Evolutionary conservation across 768 basidiomycete species (phyloP), one percentile per base, ranked within the genome.

Genomic region (Boletus rufocinnamomeus): DNA sequence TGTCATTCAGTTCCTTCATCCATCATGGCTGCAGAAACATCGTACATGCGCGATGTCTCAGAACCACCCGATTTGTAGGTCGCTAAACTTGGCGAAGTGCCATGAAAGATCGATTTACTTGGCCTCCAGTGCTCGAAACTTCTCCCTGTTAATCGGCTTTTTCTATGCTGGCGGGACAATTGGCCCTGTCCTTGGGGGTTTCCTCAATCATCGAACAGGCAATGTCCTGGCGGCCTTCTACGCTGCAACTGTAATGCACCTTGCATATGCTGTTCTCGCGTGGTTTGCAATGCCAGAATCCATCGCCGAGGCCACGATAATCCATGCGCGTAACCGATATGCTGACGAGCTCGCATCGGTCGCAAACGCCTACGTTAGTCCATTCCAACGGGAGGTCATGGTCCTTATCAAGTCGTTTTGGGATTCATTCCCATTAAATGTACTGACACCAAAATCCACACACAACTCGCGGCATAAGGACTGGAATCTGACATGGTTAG

Each of bases 361-460:
- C 8, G 44, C 45, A 7, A 19, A 37, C n/a, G 17, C 17, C 19
- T 11, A 54, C 45, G 17, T 25, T 21, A 32, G 53, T 14, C 23
- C 44, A 34, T 46, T 54, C 23, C 53, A 25, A 45, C 53, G 32
- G 7, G 32, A 27, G 16, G 25, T 14, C 5, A 54, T 27, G 34
- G 37, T 37, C 32, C 19, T 54, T 27, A 34, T n/a, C 25, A 54
- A 35, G 44, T 45, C 53, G 13, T 46, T 54, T 32, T 54, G 53
- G 53, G 53, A 54, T 35, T 54, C 53, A 27, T 54, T 54, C 44
- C 53, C 53, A 46, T n/a, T 54, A 16, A 34, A 54, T 13, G 44
- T 54, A 4, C 44, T 54, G 19, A 25, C 44, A n/a, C 53, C 53
- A 45, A 54, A 54, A 27, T 10, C 23, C 16, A 19, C 11, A 34